Percentiles rank a stretch among this genome's conserved stretches.
Conservation (phyloP, 257 asterid species). For the Solanum pinnatisectum region DNA sequence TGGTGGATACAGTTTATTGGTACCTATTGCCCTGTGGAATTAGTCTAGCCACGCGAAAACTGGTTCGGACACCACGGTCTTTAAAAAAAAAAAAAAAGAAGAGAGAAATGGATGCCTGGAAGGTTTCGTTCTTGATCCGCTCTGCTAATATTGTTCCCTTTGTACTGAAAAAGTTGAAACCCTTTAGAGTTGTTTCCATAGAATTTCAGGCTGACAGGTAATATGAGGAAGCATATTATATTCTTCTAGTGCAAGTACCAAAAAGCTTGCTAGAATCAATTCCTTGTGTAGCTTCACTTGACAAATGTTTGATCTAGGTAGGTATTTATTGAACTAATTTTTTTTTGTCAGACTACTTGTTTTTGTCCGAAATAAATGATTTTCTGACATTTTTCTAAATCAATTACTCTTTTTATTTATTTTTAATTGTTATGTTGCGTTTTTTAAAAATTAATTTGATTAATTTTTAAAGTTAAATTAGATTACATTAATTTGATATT, state of each 20-base stretch:
- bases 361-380: not conserved
- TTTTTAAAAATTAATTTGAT: fast-evolving
- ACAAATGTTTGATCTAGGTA: not conserved
- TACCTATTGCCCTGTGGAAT: no score
- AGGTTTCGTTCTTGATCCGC: not conserved
- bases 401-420: no score
- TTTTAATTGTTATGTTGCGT: no score
- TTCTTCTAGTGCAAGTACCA: not conserved
- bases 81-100: no score
- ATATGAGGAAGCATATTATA: not conserved
- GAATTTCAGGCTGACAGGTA: not conserved
- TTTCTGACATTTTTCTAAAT: no score
- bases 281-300: not conserved
- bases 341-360: not conserved
- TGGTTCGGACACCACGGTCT: no score
- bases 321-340: not conserved
- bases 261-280: not conserved
- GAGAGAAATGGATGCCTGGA: not conserved
- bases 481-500: no score
- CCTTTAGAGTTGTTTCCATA: not conserved
- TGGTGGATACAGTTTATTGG: not conserved
- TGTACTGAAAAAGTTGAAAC: not conserved
- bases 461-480: no score
- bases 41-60: no score
- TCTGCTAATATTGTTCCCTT: not conserved